Evolutionary conservation across 129 eudicot species (phyloP).

Genomic region (Rutidosis leptorrhynchoides): DNA sequence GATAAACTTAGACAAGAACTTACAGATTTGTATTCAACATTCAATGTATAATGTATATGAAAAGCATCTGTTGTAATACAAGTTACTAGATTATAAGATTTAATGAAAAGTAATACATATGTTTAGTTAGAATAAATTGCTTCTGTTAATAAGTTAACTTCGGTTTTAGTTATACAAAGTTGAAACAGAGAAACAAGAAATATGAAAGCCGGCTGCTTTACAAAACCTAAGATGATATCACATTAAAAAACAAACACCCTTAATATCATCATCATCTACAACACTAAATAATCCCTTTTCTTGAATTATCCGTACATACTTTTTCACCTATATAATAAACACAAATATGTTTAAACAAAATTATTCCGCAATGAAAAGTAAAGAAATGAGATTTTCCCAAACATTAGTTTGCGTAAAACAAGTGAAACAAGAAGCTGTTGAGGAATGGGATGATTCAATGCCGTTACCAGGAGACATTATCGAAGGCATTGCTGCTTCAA

Average conservation of each 20-base stretch:
- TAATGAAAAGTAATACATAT: not conserved
- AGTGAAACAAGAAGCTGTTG: conserved; percentile 44
- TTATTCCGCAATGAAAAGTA: conserved; percentile 22
- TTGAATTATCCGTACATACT: conserved; percentile 31
- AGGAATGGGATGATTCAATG: conserved; percentile 61
- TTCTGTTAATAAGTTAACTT: too few relatives aligned
- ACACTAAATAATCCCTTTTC: conserved; percentile 26
- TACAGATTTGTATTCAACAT: conserved; percentile 18
- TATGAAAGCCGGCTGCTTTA: conserved; percentile 26
- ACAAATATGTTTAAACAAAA: not conserved
- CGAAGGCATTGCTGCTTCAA: conserved; percentile 43
- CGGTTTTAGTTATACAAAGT: not conserved
- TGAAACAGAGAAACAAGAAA: conserved; percentile 13
- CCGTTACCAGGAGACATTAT: conserved; percentile 61
- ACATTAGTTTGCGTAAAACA: conserved; percentile 50
- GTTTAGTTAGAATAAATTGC: not conserved
- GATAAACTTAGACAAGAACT: conserved; percentile 33
- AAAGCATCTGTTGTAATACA: not conserved
- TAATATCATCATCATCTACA: conserved; percentile 22
- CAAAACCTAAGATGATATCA: conserved; percentile 3
- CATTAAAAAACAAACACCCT: conserved; percentile 16
- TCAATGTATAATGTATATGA: conserved; percentile 9
- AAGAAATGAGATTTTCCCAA: conserved; percentile 21
- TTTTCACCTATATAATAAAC: not conserved
- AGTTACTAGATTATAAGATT: not conserved